A percentile compares a stretch with the other conserved stretches of the same genome.
Conservation (phyloP, 1,284 basidiomycete species). For the Papiliotrema fonsecae region DNA sequence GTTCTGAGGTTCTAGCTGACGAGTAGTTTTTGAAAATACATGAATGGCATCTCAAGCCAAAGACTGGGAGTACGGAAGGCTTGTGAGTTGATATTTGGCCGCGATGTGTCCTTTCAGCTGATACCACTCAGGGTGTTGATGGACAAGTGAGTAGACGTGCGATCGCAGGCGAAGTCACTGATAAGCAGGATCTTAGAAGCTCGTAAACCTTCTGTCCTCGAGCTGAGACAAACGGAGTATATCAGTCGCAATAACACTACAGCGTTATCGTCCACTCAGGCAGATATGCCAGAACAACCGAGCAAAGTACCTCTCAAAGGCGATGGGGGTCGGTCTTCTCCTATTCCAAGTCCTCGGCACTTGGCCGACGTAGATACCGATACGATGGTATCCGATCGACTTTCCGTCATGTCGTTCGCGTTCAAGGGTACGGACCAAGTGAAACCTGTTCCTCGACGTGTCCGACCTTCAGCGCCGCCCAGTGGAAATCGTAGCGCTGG, state of each 20-base stretch:
- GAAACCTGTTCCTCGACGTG: constrained; percentile 3
- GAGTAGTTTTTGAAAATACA: constrained; percentile 61
- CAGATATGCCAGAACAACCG: constrained; percentile 8
- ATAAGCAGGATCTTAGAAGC: constrained; percentile 7
- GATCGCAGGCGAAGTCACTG: neutral
- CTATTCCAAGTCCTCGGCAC: constrained; percentile 3
- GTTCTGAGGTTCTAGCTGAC: constrained; percentile 2
- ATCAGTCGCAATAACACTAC: neutral
- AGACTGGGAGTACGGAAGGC: constrained; percentile 13
- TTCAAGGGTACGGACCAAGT: constrained; percentile 26
- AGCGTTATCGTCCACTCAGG: neutral
- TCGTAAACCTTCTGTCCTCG: no score
- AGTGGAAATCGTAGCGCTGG: no score
- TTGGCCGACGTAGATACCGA: constrained; percentile 20
- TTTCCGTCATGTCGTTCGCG: constrained; percentile 42
- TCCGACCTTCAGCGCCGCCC: neutral
- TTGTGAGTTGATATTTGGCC: constrained; percentile 5
- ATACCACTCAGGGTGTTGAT: constrained; percentile 62
- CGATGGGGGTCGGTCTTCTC: constrained; percentile 15
- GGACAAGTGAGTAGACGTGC: constrained; percentile 65
- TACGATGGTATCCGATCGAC: constrained; percentile 25
- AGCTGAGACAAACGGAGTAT: no score
- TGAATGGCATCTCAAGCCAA: constrained; percentile 58
- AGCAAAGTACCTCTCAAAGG: constrained; percentile 25
- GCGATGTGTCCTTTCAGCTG: constrained; percentile 40